Percentiles rank a stretch among this genome's conserved stretches.
These are phyloP conservation scores for Pyricularia grisea DNA, from an alignment of 2,329 filamentous ascomycete genomes.

Conservation along the genomic window DNA sequence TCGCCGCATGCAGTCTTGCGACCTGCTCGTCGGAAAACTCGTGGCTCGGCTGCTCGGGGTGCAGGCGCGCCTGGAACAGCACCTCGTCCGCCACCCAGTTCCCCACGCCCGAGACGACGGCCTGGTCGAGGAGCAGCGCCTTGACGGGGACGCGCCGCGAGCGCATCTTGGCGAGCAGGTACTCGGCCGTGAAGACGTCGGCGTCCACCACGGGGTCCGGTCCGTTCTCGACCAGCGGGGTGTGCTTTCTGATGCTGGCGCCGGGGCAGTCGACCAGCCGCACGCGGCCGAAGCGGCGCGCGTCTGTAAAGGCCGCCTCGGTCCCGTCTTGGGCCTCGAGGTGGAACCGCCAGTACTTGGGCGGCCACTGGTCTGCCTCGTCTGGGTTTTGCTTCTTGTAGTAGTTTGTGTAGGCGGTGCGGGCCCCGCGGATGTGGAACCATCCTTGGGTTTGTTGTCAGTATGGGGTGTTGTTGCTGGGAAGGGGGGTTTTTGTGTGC, in stretches of 20 bases:
- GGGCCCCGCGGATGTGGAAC: conserved; percentile 76
- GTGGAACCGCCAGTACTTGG: conserved; percentile 81
- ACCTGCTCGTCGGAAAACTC: conserved; percentile 67
- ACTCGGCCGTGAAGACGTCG: conserved; percentile 66
- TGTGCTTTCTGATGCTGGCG: conserved; percentile 62
- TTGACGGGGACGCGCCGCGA: conserved; percentile 82
- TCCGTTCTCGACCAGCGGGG: conserved; percentile 82
- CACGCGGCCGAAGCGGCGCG: conserved; percentile 69
- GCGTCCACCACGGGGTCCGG: conserved; percentile 85
- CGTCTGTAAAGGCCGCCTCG: conserved; percentile 74
- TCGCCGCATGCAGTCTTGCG: conserved; percentile 58
- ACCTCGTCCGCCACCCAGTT: conserved; percentile 98
- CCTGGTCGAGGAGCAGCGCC: conserved; percentile 78
- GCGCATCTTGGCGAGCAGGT: conserved; percentile 60
- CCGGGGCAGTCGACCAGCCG: conserved; percentile 74
- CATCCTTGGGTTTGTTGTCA: conserved; percentile 41
- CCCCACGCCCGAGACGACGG: conserved; percentile 82
- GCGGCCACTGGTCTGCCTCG: conserved; percentile 65
- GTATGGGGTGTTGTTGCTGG: background rate
- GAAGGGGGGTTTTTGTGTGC: background rate
- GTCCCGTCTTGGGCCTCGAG: conserved; percentile 44
- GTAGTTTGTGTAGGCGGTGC: conserved; percentile 71
- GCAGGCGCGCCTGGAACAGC: conserved; percentile 77
- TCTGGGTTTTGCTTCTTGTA: conserved; percentile 62
- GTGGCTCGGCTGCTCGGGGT: conserved; percentile 89